Conservation (phyloP, 306 rosid species). For the Vigna angularis region DNA sequence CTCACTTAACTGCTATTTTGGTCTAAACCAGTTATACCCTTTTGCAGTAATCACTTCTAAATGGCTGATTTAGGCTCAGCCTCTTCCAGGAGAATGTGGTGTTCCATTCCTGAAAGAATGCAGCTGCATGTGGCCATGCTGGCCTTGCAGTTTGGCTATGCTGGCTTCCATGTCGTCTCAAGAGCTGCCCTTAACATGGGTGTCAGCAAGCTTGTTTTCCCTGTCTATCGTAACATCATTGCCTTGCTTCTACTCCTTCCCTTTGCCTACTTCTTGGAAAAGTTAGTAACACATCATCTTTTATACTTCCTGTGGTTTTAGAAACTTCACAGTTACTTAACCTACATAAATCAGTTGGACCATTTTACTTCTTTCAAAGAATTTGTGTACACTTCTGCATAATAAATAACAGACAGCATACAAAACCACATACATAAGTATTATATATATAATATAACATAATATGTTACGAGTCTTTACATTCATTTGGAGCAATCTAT, state of each 20-base stretch:
- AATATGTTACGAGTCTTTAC: no score
- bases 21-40: background rate
- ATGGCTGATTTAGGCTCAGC: conserved; percentile 69
- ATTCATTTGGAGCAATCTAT: no score
- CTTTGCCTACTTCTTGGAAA: conserved; percentile 81
- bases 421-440: no score
- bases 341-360: no score
- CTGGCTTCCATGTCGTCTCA: conserved; percentile 90
- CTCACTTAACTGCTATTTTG: background rate
- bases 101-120: conserved; percentile 70
- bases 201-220: conserved; percentile 83
- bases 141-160: conserved; percentile 89
- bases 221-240: conserved; percentile 83
- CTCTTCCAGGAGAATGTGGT: conserved; percentile 70
- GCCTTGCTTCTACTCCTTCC: conserved; percentile 88
- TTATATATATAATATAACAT: no score
- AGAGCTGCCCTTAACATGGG: conserved; percentile 96
- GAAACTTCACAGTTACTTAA: no score
- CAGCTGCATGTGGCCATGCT: conserved; percentile 92
- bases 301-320: no score
- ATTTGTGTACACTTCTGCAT: no score
- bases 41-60: background rate
- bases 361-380: no score
- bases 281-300: conserved; percentile 44
- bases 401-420: no score